phyloP scores from a whole-genome alignment of 768 basidiomycete genomes.

The Lactarius hengduanensis region DNA sequence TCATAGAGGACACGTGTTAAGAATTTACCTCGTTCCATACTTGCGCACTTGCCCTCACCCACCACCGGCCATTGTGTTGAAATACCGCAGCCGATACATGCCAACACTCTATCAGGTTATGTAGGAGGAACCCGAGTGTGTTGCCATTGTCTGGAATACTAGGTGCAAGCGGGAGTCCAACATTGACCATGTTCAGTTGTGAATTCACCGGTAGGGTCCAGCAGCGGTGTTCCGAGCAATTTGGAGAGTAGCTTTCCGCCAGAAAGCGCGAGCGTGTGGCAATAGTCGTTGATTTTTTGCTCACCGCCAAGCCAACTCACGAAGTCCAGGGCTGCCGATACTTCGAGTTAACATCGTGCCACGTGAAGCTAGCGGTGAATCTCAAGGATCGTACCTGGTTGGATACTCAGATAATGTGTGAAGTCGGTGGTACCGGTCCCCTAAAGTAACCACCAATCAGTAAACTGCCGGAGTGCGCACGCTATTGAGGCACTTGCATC shows the following conservation, averaged over 20 bases:
- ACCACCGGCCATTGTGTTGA: constrained; percentile 37
- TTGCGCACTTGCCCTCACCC: constrained; percentile 39
- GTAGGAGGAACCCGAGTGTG: constrained; percentile 25
- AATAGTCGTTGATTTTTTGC: constrained; percentile 65
- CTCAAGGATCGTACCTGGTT: constrained; percentile 42
- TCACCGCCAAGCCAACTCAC: constrained; percentile 76
- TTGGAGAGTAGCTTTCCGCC: constrained; percentile 63
- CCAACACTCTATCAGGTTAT: constrained; percentile 35
- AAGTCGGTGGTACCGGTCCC: constrained; percentile 67
- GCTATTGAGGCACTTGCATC: constrained; percentile 41
- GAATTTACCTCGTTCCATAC: constrained; percentile 39
- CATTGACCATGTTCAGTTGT: constrained; percentile 69
- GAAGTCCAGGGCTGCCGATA: constrained; percentile 62
- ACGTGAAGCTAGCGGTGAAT: neutral
- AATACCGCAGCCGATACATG: constrained; percentile 34
- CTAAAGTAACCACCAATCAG: constrained; percentile 36
- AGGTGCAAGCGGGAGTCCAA: constrained; percentile 41
- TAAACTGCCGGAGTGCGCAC: neutral
- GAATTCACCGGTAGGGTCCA: constrained; percentile 57
- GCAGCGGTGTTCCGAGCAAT: constrained; percentile 56
- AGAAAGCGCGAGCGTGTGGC: constrained; percentile 60
- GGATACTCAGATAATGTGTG: constrained; percentile 52
- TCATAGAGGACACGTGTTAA: neutral
- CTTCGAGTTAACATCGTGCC: neutral
- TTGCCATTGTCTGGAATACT: constrained; percentile 28